These are phyloP conservation scores for Leccinum obscurum DNA, from an alignment of 768 basidiomycete genomes.

Conservation along the genomic window DNA sequence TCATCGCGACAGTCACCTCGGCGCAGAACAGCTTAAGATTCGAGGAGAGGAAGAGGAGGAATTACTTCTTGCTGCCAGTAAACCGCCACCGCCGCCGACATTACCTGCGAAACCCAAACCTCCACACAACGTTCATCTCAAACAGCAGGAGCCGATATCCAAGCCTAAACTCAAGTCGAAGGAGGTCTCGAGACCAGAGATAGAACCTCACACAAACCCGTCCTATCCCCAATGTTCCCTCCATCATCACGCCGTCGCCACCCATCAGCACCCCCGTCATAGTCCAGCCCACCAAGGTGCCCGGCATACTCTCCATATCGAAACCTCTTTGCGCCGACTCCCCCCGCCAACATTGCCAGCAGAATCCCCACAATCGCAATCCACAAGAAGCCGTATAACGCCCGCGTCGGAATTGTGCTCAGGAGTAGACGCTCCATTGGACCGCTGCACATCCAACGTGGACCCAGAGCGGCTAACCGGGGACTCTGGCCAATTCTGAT, in stretches of 20 bases:
- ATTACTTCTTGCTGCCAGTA: conserved; percentile 25
- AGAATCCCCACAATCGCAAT: conserved; percentile 34
- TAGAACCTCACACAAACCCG: conserved; percentile 36
- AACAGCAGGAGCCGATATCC: conserved; percentile 20
- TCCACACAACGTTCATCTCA: conserved; percentile 24
- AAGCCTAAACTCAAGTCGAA: conserved; percentile 32
- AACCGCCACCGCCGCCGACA: conserved; percentile 19
- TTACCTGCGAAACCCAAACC: conserved; percentile 37
- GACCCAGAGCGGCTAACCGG: conserved; percentile 37
- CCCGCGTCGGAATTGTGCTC: conserved; percentile 30
- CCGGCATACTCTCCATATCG: conserved; percentile 70
- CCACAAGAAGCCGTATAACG: conserved; percentile 24
- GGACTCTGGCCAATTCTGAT: conserved; percentile 36
- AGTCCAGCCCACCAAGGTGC: conserved; percentile 71
- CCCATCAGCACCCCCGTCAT: conserved; percentile 69
- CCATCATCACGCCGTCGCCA: conserved; percentile 54
- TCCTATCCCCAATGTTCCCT: conserved; percentile 31
- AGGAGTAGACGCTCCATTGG: conserved; percentile 34
- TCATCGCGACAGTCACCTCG: conserved; percentile 33
- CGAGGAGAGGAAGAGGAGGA: conserved; percentile 34
- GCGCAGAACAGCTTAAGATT: conserved; percentile 34
- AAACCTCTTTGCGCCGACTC: conserved; percentile 45
- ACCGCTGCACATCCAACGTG: conserved; percentile 36
- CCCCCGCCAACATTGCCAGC: conserved; percentile 38
- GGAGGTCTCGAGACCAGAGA: conserved; percentile 23